Evolutionary conservation across 2,329 filamentous ascomycete genomes (phyloP).

Genomic region (Sporothrix mexicana): DNA sequence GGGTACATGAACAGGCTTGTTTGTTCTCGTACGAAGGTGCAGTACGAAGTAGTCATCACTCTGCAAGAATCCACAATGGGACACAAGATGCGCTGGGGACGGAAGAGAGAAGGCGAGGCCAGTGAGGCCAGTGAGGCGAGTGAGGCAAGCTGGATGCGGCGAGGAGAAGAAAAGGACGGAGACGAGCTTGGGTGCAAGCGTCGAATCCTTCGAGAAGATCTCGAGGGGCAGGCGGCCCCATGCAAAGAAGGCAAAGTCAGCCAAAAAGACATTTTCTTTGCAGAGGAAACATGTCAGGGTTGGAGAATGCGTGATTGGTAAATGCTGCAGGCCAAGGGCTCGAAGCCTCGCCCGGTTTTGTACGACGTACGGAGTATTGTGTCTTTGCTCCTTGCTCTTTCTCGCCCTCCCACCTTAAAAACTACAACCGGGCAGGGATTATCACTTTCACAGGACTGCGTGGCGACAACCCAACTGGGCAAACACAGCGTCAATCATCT

Average conservation of each 20-base stretch:
- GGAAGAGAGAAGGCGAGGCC: too few species aligned
- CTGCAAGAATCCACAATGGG: constrained; percentile 10
- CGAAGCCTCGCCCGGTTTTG: not conserved
- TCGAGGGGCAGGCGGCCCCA: constrained; percentile 4
- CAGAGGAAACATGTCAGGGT: not conserved
- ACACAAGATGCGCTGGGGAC: not conserved
- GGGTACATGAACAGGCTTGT: not conserved
- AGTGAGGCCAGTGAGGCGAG: too few species aligned
- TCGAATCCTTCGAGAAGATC: constrained; percentile 4
- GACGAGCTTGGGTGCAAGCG: not conserved
- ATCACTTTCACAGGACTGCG: not conserved
- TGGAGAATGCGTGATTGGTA: not conserved
- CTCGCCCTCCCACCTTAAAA: not conserved
- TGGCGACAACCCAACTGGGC: not conserved
- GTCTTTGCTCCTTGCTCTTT: not conserved
- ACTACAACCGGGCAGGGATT: too few species aligned
- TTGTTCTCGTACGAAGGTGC: too few species aligned
- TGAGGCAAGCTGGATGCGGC: too few species aligned
- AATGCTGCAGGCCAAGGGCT: constrained; percentile 1
- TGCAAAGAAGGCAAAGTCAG: not conserved
- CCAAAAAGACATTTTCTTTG: not conserved
- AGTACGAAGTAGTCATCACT: not conserved
- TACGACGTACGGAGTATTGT: too few species aligned
- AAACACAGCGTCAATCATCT: constrained; percentile 15
- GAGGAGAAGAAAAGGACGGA: too few species aligned